Evolutionary conservation across 1,139 yeast genomes (phyloP).

Genomic region (Pichia kudriavzevii): DNA sequence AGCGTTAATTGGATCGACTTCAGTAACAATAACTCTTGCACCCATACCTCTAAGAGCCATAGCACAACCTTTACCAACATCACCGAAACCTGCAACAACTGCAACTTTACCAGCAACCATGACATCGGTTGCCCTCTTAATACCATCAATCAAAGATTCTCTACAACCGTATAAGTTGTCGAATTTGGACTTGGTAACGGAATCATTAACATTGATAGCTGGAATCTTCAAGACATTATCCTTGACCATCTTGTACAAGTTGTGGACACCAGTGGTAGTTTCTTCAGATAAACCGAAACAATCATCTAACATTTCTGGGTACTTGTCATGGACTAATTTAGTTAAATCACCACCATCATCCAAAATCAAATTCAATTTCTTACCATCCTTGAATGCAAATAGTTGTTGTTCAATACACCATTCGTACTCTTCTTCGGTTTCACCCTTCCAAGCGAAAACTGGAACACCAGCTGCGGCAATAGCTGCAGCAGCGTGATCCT

Average conservation of each 20-base stretch:
- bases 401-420: slow-evolving; percentile 99
- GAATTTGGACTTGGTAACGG: slow-evolving; percentile 98
- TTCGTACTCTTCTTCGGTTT: slow-evolving; percentile 98
- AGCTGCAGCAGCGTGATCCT: slow-evolving; percentile 99
- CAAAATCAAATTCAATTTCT: slow-evolving; percentile 93
- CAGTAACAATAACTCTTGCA: slow-evolving; percentile 97
- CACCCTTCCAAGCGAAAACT: slow-evolving; percentile 99
- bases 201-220: slow-evolving; percentile 98
- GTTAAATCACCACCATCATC: slow-evolving; percentile 99
- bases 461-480: slow-evolving; percentile 99
- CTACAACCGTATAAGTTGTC: slow-evolving; percentile 99
- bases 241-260: slow-evolving; percentile 92
- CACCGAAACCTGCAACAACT: slow-evolving; percentile 99
- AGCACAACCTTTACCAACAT: slow-evolving; percentile 99
- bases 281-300: slow-evolving; percentile 98
- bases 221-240: slow-evolving; percentile 93
- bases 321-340: slow-evolving; percentile 91
- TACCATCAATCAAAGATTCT: slow-evolving; percentile 98
- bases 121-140: slow-evolving; percentile 99
- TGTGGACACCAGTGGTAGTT: slow-evolving; percentile 99
- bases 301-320: slow-evolving; percentile 95
- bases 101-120: slow-evolving; percentile 99
- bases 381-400: slow-evolving; percentile 94
- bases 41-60: slow-evolving; percentile 99
- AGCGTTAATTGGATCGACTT: slow-evolving; percentile 98